phyloP scores from a whole-genome alignment of 2,329 filamentous ascomycete species.

The Exophiala mesophila region DNA sequence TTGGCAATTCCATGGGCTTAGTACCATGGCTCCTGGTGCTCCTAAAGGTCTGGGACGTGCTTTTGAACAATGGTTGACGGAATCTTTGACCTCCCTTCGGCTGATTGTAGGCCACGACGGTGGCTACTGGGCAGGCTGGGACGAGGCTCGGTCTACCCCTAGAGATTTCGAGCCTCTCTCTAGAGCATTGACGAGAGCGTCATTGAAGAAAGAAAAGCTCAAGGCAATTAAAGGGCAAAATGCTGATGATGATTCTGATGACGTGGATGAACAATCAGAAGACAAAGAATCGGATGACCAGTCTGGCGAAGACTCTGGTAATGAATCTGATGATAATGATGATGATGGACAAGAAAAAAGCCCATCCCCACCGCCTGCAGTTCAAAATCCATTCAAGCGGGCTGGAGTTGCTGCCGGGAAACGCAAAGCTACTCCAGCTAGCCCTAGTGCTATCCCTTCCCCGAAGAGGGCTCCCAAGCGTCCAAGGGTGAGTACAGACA shows the following conservation, averaged over 20 bases:
- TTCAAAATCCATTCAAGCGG: no score
- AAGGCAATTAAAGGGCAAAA: no score
- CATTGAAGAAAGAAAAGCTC: no score
- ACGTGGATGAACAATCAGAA: not conserved
- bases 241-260: not conserved
- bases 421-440: no score
- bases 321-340: no score
- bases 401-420: no score
- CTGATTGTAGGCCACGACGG: not conserved
- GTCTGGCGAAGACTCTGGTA: no score
- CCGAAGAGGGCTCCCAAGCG: not conserved
- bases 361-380: no score
- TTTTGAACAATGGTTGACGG: conserved; percentile 51
- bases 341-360: no score
- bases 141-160: conserved; percentile 5
- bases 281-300: not conserved
- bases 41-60: conserved; percentile 41
- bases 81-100: conserved; percentile 38
- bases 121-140: conserved; percentile 17
- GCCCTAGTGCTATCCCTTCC: no score
- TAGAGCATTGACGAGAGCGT: no score
- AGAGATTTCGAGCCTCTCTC: not conserved
- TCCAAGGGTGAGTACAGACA: not conserved
- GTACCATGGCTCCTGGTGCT: conserved; percentile 45
- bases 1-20: conserved; percentile 44